Conservation (phyloP, 2,329 filamentous ascomycete species). For the Calonectria montana region DNA sequence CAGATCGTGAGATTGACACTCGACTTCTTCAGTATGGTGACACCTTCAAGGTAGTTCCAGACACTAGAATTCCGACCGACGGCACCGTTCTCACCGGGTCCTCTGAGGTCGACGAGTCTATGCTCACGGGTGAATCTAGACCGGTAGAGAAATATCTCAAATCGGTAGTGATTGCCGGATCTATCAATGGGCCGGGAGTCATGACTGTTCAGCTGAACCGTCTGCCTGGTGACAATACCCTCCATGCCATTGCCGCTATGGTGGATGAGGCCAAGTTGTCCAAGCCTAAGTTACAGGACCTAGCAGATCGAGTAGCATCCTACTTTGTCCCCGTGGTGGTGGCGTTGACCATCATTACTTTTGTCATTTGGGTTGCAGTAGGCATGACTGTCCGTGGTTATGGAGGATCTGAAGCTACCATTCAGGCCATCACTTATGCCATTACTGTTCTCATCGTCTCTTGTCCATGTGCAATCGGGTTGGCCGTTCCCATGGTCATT, state of each 20-base stretch:
- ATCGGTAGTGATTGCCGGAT: constrained; percentile 73
- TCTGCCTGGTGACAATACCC: constrained; percentile 77
- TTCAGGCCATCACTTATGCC: constrained; percentile 75
- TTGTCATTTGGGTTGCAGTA: constrained; percentile 74
- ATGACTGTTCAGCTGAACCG: constrained; percentile 69
- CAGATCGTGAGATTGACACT: constrained; percentile 68
- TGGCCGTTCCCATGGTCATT: constrained; percentile 82
- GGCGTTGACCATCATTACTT: constrained; percentile 66
- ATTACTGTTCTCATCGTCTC: constrained; percentile 81
- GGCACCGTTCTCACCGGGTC: constrained; percentile 72
- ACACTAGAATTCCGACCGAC: constrained; percentile 74
- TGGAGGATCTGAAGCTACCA: constrained; percentile 60
- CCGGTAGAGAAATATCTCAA: constrained; percentile 68
- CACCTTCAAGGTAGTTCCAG: constrained; percentile 70
- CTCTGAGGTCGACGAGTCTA: constrained; percentile 80
- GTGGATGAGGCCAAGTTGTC: constrained; percentile 77
- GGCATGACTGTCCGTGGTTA: constrained; percentile 56
- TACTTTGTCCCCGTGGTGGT: constrained; percentile 78
- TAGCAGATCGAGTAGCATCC: constrained; percentile 75
- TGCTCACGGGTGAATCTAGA: constrained; percentile 78
- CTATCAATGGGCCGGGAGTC: constrained; percentile 73
- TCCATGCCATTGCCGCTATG: constrained; percentile 75
- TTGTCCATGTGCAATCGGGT: constrained; percentile 82
- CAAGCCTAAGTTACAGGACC: constrained; percentile 75
- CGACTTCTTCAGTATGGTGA: constrained; percentile 79